A percentile compares a stretch with the other conserved stretches of the same genome.
Conservation (phyloP, 2,329 filamentous ascomycete species). For the Aspergillus luchuensis region DNA sequence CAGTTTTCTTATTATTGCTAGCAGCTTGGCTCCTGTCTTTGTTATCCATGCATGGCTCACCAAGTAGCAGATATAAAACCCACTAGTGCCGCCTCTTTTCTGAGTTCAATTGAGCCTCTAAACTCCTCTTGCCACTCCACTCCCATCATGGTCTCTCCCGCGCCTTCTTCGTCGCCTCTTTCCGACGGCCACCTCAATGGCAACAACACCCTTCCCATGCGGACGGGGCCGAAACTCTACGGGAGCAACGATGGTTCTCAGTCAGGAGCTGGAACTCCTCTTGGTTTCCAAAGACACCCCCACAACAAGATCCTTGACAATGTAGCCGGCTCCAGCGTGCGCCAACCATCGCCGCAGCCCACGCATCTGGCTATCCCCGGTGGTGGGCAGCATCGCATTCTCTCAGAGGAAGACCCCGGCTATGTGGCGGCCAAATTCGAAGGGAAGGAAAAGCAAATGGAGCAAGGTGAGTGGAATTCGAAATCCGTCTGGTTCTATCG, state of each 20-base stretch:
- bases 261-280: constrained; percentile 44
- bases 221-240: constrained; percentile 36
- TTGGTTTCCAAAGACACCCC: constrained; percentile 45
- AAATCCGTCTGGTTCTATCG: neutral
- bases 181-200: constrained; percentile 32
- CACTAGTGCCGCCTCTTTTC: neutral
- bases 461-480: constrained; percentile 59
- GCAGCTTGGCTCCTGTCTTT: neutral
- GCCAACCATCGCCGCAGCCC: constrained; percentile 82
- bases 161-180: constrained; percentile 28
- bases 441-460: constrained; percentile 90
- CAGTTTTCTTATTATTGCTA: neutral
- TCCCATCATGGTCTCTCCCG: constrained; percentile 35
- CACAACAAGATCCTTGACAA: constrained; percentile 62
- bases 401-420: constrained; percentile 87
- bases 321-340: constrained; percentile 55
- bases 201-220: constrained; percentile 28
- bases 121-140: neutral
- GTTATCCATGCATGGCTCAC: constrained; percentile 9
- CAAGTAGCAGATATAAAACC: constrained; percentile 3
- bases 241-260: constrained; percentile 35
- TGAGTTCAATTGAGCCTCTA: constrained; percentile 6
- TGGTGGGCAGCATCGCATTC: constrained; percentile 63
- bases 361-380: constrained; percentile 77
- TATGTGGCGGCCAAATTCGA: constrained; percentile 94